Evolutionary conservation across 148 eudicot genomes (phyloP).

Genomic region (Salicornia ramosissima): DNA sequence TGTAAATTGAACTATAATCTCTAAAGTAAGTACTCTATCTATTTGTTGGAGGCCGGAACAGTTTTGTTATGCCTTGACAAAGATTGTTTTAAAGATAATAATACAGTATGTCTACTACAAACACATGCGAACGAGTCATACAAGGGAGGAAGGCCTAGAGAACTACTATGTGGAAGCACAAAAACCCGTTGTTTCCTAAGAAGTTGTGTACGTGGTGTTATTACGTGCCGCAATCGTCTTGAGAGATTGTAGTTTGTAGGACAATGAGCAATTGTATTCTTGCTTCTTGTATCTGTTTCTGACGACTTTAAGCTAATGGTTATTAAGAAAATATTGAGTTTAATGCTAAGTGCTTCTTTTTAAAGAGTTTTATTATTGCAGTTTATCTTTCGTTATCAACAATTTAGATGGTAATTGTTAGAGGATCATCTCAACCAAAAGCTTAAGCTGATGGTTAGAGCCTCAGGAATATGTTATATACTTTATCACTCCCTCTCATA

Average conservation of each 20-base stretch:
- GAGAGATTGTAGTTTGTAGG: background rate
- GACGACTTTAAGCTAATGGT: background rate
- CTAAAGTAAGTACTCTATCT: too few species aligned
- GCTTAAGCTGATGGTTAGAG: too few species aligned
- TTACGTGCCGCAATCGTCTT: background rate
- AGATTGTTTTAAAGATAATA: conserved; percentile 51
- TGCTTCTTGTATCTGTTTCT: conserved; percentile 8
- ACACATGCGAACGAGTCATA: conserved; percentile 35
- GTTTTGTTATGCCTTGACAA: conserved; percentile 38
- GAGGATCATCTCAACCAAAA: too few species aligned
- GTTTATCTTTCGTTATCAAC: too few species aligned
- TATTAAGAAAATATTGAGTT: background rate
- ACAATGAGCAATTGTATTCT: conserved; percentile 1
- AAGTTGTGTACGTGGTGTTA: background rate
- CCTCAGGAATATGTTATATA: too few species aligned
- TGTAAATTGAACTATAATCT: too few species aligned
- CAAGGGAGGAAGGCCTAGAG: conserved; percentile 25
- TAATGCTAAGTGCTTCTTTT: too few species aligned
- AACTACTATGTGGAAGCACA: conserved; percentile 34
- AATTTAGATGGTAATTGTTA: too few species aligned
- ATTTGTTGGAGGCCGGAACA: too few species aligned
- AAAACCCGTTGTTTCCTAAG: conserved; percentile 30
- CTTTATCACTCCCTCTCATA: too few species aligned
- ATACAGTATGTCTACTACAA: conserved; percentile 84
- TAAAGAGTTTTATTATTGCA: too few species aligned